phyloP scores from a whole-genome alignment of 192 early-diverging fungal species.

The Rhizoclosmatium globosum region DNA sequence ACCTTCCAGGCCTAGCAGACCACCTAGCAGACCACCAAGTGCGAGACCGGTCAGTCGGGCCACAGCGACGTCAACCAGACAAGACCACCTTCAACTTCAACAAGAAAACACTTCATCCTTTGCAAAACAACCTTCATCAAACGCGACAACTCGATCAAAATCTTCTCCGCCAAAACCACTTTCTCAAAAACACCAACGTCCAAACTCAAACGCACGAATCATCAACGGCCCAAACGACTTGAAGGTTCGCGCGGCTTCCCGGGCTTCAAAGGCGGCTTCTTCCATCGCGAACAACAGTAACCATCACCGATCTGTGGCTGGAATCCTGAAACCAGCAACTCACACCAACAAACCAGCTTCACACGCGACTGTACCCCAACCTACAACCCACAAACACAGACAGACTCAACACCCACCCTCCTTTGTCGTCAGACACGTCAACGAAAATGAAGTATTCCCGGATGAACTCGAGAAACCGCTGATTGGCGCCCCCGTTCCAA shows the following conservation, averaged over 20 bases:
- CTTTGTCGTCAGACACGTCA: slow-evolving; percentile 17
- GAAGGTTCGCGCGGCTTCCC: too few relatives aligned
- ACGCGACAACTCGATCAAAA: not conserved
- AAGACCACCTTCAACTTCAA: not conserved
- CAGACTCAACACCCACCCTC: slow-evolving; percentile 16
- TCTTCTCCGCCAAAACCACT: not conserved
- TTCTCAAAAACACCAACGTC: not conserved
- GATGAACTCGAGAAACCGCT: slow-evolving; percentile 4
- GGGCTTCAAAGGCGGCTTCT: too few relatives aligned
- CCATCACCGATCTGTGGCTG: too few relatives aligned
- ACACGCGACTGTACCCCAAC: too few relatives aligned
- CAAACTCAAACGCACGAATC: not conserved
- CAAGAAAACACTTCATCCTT: not conserved
- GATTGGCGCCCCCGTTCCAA: not conserved
- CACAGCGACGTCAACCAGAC: too few relatives aligned
- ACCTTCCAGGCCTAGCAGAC: too few relatives aligned
- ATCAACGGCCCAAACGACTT: not conserved
- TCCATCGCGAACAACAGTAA: too few relatives aligned
- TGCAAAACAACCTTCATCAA: not conserved
- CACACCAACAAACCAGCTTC: too few relatives aligned
- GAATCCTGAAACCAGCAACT: too few relatives aligned
- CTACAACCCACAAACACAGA: slow-evolving; percentile 6
- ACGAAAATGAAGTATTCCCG: not conserved
- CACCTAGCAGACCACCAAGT: too few relatives aligned
- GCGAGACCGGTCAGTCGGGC: too few relatives aligned